A percentile compares a stretch with the other conserved stretches of the same genome.
Evolutionary conservation across 805 yeast species (phyloP).

Genomic region (Myxozyma geophila): DNA sequence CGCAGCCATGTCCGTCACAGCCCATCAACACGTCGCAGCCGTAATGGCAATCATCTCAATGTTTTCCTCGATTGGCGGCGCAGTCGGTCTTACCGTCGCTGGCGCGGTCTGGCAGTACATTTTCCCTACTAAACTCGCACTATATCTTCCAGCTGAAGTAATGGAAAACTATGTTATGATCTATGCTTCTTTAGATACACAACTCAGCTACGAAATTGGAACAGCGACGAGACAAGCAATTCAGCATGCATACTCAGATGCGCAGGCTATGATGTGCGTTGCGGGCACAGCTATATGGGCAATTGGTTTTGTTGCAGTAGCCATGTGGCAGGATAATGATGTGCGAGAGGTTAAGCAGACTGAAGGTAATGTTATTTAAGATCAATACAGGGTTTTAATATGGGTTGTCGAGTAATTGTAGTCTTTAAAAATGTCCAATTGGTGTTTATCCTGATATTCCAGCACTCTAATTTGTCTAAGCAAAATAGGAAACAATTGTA

Average conservation of each 20-base stretch:
- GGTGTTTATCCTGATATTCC: too few species aligned
- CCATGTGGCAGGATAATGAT: not conserved
- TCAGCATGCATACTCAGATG: slow-evolving; percentile 31
- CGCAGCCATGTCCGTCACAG: slow-evolving; percentile 57
- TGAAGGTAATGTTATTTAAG: not conserved
- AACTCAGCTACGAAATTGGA: slow-evolving; percentile 50
- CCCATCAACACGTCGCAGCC: slow-evolving; percentile 62
- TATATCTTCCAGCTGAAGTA: slow-evolving; percentile 35
- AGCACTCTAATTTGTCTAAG: too few species aligned
- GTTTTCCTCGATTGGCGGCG: slow-evolving; percentile 59
- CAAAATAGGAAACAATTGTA: too few species aligned
- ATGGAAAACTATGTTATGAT: slow-evolving; percentile 39
- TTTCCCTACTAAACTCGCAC: not conserved
- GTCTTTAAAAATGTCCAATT: too few species aligned
- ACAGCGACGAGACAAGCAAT: slow-evolving; percentile 49
- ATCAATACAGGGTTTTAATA: too few species aligned
- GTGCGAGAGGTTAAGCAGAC: not conserved
- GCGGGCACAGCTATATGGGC: slow-evolving; percentile 18
- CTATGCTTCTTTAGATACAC: slow-evolving; percentile 32
- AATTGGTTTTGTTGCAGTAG: not conserved
- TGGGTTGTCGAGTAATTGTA: too few species aligned
- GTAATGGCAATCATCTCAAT: slow-evolving; percentile 57
- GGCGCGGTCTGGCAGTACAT: slow-evolving; percentile 64
- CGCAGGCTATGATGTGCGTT: slow-evolving; percentile 31
- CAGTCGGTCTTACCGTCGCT: slow-evolving; percentile 60